Evolutionary conservation across 192 early-diverging fungal species (phyloP), one percentile per base, ranked within the genome.

Genomic region (Dissophora globulifera): DNA sequence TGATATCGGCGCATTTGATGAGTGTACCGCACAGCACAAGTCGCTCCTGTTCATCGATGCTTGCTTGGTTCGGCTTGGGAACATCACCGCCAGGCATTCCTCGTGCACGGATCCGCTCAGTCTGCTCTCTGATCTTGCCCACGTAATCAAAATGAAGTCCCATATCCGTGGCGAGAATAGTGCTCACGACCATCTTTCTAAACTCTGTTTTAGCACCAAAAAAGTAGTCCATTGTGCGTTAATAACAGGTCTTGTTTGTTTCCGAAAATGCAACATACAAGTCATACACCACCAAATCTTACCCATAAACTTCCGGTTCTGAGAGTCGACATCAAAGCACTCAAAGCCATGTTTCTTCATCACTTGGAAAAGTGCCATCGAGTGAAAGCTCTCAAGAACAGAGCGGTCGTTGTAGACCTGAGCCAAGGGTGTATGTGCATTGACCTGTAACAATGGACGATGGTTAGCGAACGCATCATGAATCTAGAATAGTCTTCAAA

Each of bases 311-410:
- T 72, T 67, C 45, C 68, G 68, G 47, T 80, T 80, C 46, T 71
- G 65, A 12, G 66, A 62, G 38, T 80, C 63, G 1, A 60, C 61
- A 29, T 83, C 76, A 62, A 76, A 80, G 32, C 78, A 71, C 52
- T 87, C 83, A 49, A 89, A 69, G 19, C 81, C 82, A 68, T 84
- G 79, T 27, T 86, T 82, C 50, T 89, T 82, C 69, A 90, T 85
- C 7, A 90, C 41, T 16, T 87, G 84, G 63, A 90, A 94, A 25
- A 93, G 78, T 22, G 90, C 84, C 71, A 91, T 88, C 0, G 89
- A 87, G 72, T 98, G 96, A 83, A 96, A 94, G 82, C 93, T 93
- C 70, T 98, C 96, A 15, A 98, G 85, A 19, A 98, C 93, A 6
- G 94, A 93, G 56, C 86, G 86, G 81, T 98, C 95, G 78, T 97